Percentiles rank a stretch among this genome's conserved stretches.
phyloP scores from a whole-genome alignment of 2,329 filamentous ascomycete species.

The Chrysoporthe austroafricana region DNA sequence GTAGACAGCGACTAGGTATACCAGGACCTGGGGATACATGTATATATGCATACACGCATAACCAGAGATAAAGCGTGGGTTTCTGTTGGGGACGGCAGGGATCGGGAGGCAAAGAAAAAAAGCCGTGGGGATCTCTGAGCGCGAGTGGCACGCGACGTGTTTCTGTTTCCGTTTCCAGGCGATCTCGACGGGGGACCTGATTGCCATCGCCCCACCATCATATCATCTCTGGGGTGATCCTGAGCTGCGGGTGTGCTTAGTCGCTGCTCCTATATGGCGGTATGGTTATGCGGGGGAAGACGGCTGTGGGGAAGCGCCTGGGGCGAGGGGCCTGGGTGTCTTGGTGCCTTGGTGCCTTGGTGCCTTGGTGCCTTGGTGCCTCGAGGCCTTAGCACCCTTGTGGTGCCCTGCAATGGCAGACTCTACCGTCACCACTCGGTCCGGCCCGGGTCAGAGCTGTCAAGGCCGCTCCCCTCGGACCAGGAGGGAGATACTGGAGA shows the following conservation, averaged over 20 bases:
- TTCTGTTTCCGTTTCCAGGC: conserved; percentile 22
- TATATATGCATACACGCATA: neutral
- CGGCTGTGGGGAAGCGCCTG: neutral
- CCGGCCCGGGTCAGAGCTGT: too few relatives aligned
- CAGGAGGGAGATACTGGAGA: too few relatives aligned
- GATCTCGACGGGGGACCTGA: neutral
- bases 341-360: too few relatives aligned
- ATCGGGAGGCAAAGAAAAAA: neutral
- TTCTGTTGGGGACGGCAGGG: conserved; percentile 23
- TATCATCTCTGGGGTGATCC: conserved; percentile 16
- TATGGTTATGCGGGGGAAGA: conserved; percentile 13
- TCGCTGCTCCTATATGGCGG: too few relatives aligned
- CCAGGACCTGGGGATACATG: neutral
- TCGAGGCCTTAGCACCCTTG: too few relatives aligned
- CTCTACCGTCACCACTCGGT: too few relatives aligned
- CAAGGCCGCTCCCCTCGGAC: too few relatives aligned
- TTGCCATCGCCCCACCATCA: conserved; percentile 14
- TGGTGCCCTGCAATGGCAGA: too few relatives aligned
- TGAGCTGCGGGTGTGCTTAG: neutral
- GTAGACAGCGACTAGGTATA: neutral
- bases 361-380: too few relatives aligned
- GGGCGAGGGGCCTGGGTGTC: too few relatives aligned
- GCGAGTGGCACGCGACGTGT: conserved; percentile 23
- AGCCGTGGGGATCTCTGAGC: neutral
- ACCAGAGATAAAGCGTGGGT: neutral